Percentiles rank a stretch among this genome's conserved stretches.
These are phyloP conservation scores for Monosporascus sp. DNA, from an alignment of 2,329 filamentous ascomycete species.

Conservation along the genomic window DNA sequence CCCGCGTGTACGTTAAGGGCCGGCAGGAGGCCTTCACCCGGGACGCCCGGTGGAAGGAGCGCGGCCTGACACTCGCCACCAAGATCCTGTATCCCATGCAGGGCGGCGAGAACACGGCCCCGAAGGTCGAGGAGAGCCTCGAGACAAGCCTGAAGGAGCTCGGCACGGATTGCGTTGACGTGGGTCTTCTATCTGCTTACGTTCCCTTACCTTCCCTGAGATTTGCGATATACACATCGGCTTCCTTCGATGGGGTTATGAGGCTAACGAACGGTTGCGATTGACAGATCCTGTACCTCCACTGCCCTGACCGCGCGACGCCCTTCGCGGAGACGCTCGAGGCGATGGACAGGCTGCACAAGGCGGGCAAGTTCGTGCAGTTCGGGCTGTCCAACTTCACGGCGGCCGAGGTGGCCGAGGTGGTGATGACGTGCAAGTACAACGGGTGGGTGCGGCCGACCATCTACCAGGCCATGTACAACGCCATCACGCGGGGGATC, in stretches of 20 bases:
- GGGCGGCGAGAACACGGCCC: slow-evolving; percentile 55
- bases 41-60: slow-evolving; percentile 70
- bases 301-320: slow-evolving; percentile 62
- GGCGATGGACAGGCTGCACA: slow-evolving; percentile 74
- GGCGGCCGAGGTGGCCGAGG: slow-evolving; percentile 81
- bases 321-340: slow-evolving; percentile 77
- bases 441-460: slow-evolving; percentile 78
- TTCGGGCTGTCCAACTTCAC: slow-evolving; percentile 82
- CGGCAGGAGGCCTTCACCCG: slow-evolving; percentile 75
- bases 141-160: slow-evolving; percentile 67
- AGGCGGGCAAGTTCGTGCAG: slow-evolving; percentile 76
- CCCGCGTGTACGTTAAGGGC: slow-evolving; percentile 65
- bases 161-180: slow-evolving; percentile 66
- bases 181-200: slow-evolving; percentile 25
- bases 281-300: slow-evolving; percentile 62
- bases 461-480: slow-evolving; percentile 86
- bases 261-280: neutral
- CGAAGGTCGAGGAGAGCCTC: slow-evolving; percentile 58
- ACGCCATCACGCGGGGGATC: slow-evolving; percentile 69
- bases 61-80: slow-evolving; percentile 71
- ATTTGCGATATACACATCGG: neutral
- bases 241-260: neutral
- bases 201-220: neutral
- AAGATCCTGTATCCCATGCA: slow-evolving; percentile 62
- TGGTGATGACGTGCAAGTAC: slow-evolving; percentile 72